phyloP scores from a whole-genome alignment of 352 stramenopile genomes.

The Phytophthora syringae region DNA sequence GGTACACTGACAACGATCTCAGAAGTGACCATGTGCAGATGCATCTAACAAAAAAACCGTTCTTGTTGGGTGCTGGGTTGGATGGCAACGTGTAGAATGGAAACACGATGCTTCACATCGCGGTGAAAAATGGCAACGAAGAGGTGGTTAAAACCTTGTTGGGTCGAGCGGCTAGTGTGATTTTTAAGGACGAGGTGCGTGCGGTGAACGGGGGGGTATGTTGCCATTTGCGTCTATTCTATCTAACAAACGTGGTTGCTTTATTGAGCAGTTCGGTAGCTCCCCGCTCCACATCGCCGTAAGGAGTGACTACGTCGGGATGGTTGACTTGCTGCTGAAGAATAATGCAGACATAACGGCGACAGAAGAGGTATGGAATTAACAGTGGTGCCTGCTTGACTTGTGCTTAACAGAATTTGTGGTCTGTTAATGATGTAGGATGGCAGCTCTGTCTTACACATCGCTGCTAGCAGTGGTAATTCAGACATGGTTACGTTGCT shows the following conservation, averaged over 20 bases:
- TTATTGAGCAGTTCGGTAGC: constrained; percentile 61
- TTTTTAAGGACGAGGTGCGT: neutral
- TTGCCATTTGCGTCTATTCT: neutral
- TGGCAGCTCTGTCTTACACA: neutral
- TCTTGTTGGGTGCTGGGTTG: too few species aligned
- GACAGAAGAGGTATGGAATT: constrained; percentile 21
- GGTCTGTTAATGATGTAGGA: neutral
- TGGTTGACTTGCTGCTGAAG: constrained; percentile 70
- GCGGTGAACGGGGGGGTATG: neutral
- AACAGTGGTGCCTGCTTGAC: neutral
- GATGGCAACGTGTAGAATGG: constrained; percentile 31
- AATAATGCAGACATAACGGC: constrained; percentile 55
- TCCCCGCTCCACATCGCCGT: constrained; percentile 71
- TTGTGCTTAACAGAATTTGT: neutral
- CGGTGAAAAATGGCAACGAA: constrained; percentile 67
- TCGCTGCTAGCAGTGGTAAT: constrained; percentile 6
- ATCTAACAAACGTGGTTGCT: neutral
- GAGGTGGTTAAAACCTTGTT: constrained; percentile 66
- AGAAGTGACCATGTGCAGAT: neutral
- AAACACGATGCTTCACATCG: constrained; percentile 64
- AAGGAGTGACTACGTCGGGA: constrained; percentile 58
- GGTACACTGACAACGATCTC: neutral
- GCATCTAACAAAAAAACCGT: too few species aligned
- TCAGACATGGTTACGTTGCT: neutral
- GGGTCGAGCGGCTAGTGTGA: constrained; percentile 53